Evolutionary conservation across 2,329 filamentous ascomycete species (phyloP).

Genomic region (Cadophora sp.): DNA sequence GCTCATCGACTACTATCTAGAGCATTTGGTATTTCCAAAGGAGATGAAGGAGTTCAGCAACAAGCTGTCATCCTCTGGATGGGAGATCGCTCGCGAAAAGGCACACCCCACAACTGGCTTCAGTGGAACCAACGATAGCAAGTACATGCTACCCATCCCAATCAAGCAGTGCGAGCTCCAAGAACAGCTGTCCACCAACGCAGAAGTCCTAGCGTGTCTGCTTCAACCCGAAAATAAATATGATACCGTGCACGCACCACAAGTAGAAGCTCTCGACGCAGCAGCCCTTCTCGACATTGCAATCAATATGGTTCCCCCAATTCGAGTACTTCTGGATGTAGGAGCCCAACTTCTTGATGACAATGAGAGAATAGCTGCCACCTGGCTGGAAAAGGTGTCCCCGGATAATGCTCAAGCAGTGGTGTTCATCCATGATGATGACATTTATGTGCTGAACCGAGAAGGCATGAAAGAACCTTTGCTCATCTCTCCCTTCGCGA

Average conservation of each 20-base stretch:
- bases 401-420: constrained; percentile 49
- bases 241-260: constrained; percentile 22
- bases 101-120: constrained; percentile 65
- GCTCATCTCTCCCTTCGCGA: constrained; percentile 62
- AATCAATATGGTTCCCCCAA: constrained; percentile 45
- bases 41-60: constrained; percentile 67
- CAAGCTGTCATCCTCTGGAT: constrained; percentile 71
- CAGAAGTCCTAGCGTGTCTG: constrained; percentile 66
- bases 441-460: constrained; percentile 59
- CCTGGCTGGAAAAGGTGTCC: constrained; percentile 55
- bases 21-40: constrained; percentile 63
- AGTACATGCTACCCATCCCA: constrained; percentile 19
- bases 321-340: constrained; percentile 71
- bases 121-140: constrained; percentile 47
- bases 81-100: constrained; percentile 63
- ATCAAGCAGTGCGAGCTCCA: constrained; percentile 62
- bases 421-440: constrained; percentile 66
- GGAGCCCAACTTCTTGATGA: constrained; percentile 73
- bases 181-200: constrained; percentile 68
- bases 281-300: constrained; percentile 55
- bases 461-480: constrained; percentile 55
- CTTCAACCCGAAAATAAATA: constrained; percentile 59
- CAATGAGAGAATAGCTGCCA: constrained; percentile 59
- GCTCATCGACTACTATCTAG: constrained; percentile 69
- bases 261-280: constrained; percentile 45